Conservation (phyloP, 441 rosid genomes). For the Jatropha podagrica region DNA sequence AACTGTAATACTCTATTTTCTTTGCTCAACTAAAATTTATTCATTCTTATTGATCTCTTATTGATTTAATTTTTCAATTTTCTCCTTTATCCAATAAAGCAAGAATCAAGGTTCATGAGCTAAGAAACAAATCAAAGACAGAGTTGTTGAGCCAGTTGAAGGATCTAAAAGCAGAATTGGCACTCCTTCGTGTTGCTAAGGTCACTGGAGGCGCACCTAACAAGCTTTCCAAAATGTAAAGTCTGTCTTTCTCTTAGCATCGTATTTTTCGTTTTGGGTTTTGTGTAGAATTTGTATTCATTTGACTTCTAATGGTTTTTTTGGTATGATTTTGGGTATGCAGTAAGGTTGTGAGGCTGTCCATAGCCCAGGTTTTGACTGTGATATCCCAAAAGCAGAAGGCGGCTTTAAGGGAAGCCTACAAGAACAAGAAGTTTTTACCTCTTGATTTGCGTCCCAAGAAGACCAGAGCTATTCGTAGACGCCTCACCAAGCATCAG, state of each 20-base stretch:
- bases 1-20: background rate
- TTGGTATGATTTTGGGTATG: background rate
- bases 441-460: conserved; percentile 96
- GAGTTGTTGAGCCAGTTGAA: conserved; percentile 72
- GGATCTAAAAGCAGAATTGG: conserved; percentile 86
- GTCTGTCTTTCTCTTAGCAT: background rate
- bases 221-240: conserved; percentile 93
- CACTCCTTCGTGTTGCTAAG: conserved; percentile 94
- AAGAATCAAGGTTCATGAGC: conserved; percentile 91
- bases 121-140: conserved; percentile 73
- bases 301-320: background rate
- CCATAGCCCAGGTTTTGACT: conserved; percentile 91
- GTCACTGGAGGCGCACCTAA: conserved; percentile 98
- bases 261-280: background rate
- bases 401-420: conserved; percentile 75
- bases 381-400: conserved; percentile 93
- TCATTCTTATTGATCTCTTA: no score
- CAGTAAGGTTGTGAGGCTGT: conserved; percentile 88
- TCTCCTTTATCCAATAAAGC: conserved; percentile 33
- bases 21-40: background rate
- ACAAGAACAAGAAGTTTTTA: conserved; percentile 78
- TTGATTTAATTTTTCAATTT: background rate
- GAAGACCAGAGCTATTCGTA: conserved; percentile 84
- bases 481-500: conserved; percentile 87
- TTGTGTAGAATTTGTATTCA: no score